Evolutionary conservation across 202 grass and related monocot genomes (phyloP), one percentile per base, ranked within the genome.

Genomic region (Carex arenaria): DNA sequence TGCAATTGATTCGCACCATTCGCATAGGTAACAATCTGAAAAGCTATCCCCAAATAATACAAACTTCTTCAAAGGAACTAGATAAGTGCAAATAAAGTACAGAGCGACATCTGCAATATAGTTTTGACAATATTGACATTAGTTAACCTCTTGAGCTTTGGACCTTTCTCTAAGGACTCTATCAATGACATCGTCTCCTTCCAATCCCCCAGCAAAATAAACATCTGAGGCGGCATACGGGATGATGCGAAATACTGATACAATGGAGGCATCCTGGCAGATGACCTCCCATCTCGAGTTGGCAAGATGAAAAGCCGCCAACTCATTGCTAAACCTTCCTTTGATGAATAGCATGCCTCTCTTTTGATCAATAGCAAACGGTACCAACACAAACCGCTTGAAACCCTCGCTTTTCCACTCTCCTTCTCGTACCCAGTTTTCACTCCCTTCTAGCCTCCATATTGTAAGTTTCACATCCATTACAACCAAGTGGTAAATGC

Each of bases 301-400:
- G 0, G 19, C 34, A 20, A 80, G 56, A 65, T 80, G 56, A 26
- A 80, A 80, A 6, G 56, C 59, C 0, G 61, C 78, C 38, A 80
- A 26, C 32, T 80, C 75, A 57, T 79, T 79, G 57, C 54, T 79
- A 1, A 10, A 36, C 57, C 75, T 79, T 17, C 75, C 57, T 61
- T 56, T 79, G 14, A 79, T 59, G 51, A 79, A 79, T 10, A 79
- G 2, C 26, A 79, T 61, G 15, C 18, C n/a, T 60, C 75, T 79
- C 26, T 56, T 26, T 31, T 26, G 14, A 40, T 79, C 75, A n/a
- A 59, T 59, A 14, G 57, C 75, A 79, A 56, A 61, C 3, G 53
- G 75, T 2, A 61, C 57, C 57, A 61, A n/a, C 18, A 59, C 75
- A 8, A 61, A 79, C 5, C 28, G 15, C 57, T 57, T 56, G 34